Evolutionary conservation across 192 early-diverging fungal genomes (phyloP), one percentile per base, ranked within the genome.

Genomic region (Chytriomyces confervae): DNA sequence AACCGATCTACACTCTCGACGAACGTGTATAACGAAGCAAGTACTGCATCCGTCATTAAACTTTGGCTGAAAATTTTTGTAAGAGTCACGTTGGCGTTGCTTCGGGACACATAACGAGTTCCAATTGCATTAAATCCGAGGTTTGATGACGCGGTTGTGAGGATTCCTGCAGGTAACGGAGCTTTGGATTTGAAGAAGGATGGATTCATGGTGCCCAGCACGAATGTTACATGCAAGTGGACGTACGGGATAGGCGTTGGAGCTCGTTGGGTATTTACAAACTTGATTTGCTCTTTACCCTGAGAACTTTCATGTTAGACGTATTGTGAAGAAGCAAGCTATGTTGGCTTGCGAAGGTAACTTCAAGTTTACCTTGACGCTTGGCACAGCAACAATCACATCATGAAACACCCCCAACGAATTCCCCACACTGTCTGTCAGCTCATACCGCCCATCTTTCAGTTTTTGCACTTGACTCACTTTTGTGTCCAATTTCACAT

Each of bases 301-400:
- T 77, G 24, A 36, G 0, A 36, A 36, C 29, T 36, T 36, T 36
- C 29, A 36, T 36, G 29, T 36, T 36, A 36, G 29, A 2, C 29
- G 29, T 36, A 36, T 36, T 36, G 29, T 36, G 29, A 36, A 36
- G 29, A 36, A 36, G 2, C 1, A 36, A 36, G 29, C 29, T 36
- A 1, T 36, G 29, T 0, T 1, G 29, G 1, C 29, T 2, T 2
- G 29, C 29, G 29, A 36, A 36, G 29, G 29, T 36, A 36, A 36
- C 29, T 36, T 0, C 29, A 36, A n/a, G 18, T 16, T 76, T 86
- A 87, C 85, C 24, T 87, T 77, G 49, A 18, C 47, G 16, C 10
- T 43, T 1, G 91, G 91, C 9, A 89, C 82, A 44, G 91, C 91
- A 65, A 92, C 65, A 29, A 92, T 83, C 36, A 92, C 83, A 6